Evolutionary conservation across 164 flowering plant genomes (phyloP).

Genomic region (Piper longum): DNA sequence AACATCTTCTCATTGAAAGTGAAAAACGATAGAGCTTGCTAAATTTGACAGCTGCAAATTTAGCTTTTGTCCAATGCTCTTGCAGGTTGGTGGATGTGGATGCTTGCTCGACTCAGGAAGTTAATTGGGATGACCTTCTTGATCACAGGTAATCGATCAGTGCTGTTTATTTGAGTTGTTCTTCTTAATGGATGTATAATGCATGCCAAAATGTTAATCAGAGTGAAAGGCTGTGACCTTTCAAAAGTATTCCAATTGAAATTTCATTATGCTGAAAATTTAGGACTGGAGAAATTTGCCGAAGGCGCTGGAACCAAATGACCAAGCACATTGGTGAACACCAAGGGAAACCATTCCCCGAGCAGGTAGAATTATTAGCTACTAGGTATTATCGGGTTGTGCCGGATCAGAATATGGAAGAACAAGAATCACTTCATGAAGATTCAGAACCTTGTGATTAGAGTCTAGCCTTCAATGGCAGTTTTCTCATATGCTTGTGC

Average conservation of each 20-base stretch:
- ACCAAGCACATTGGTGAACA: conserved; percentile 34
- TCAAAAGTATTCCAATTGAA: background rate
- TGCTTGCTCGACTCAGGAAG: conserved; percentile 47
- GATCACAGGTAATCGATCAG: conserved; percentile 25
- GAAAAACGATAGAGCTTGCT: no score
- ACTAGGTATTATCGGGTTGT: conserved; percentile 27
- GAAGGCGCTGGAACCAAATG: conserved; percentile 55
- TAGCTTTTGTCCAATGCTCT: background rate
- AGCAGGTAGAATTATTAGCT: conserved; percentile 41
- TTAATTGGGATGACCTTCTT: conserved; percentile 53
- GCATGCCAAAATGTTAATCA: no score
- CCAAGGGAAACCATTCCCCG: conserved; percentile 34
- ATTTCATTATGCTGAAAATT: background rate
- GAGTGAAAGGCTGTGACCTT: no score
- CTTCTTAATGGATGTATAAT: background rate
- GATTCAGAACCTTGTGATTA: no score
- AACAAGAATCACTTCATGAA: no score
- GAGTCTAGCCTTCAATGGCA: no score
- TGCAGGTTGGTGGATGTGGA: conserved; percentile 34
- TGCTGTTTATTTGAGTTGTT: background rate
- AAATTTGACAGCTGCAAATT: no score
- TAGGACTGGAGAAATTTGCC: conserved; percentile 34
- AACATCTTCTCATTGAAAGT: no score
- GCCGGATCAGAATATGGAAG: no score
- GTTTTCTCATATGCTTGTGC: no score